Base-by-base conservation (phyloP, 225 moss, liverwort and hornwort genomes). In the Physcomitrium patens region DNA sequence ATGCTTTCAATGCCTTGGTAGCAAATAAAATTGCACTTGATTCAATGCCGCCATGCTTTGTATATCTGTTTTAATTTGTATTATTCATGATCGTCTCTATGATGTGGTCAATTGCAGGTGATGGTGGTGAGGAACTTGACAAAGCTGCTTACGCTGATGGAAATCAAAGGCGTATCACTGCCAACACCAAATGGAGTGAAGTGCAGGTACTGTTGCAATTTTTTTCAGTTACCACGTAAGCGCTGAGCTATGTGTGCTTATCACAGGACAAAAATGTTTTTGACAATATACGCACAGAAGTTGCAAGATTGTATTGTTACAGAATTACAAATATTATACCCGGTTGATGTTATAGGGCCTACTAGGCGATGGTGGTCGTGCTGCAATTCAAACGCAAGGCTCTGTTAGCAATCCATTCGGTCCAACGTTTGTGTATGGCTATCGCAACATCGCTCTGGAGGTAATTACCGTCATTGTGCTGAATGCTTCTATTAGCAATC, bases 341-440 rank as follows among this genome's bases (percentile, higher is more conserved):
- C 75, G 68, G 52, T 65, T 50, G 17, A 59, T 80, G 12, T 14
- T 64, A 55, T 79, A 96, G 93, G 93, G 85, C 74, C 89, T 94
- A 65, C 79, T 99, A 55, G 97, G 97, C 73, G 94, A 93, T 70
- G 97, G 94, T 67, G 97, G 97, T 69, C 97, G 93, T 78, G 97
- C 97, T 75, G 97, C 97, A 64, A 99, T 99, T 27, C 94, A 99
- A 84, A 93, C 97, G 7, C 97, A 99, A 80, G 97, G 94, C 50
- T 94, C 94, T 71, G 94, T 99, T 28, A 99, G 91, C 85, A 99
- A 99, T 74, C 97, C 94, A 53, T 99, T 99, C 77, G 97, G 97
- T 71, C 94, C 97, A 78, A 99, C 97, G 8, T 94, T 93, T 83
- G 97, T 99, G 41, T 99, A 99, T 73, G 97, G 97, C 69, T 99